Conservation (phyloP, 176 grass and related monocot genomes). For the Hsuehochloa calcarea region DNA sequence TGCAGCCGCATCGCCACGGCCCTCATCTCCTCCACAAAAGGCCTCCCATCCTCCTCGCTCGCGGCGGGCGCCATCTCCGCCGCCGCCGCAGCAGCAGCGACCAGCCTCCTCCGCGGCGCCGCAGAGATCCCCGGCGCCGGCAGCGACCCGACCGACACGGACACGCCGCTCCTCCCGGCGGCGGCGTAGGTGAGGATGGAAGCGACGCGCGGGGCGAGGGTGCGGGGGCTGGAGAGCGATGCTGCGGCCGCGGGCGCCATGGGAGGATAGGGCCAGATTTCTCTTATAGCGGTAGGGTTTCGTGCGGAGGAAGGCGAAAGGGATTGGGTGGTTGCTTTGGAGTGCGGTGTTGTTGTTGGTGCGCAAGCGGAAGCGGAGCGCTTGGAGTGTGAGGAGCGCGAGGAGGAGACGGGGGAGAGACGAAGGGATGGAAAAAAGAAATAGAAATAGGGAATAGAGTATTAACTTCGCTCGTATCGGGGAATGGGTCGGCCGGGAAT, state of each 20-base stretch:
- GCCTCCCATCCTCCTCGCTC: constrained; percentile 38
- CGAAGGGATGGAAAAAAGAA: not conserved
- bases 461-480: not conserved
- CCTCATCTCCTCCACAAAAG: constrained; percentile 96
- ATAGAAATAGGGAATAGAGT: constrained; percentile 4
- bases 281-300: constrained; percentile 34
- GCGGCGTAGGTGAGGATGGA: not conserved
- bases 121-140: not conserved
- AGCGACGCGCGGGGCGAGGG: not conserved
- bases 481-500: constrained; percentile 14
- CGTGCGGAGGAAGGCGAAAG: constrained; percentile 20
- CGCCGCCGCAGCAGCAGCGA: constrained; percentile 32
- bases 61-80: constrained; percentile 52
- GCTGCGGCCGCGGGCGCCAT: constrained; percentile 44
- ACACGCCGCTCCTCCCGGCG: not conserved
- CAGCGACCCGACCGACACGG: not conserved
- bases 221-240: constrained; percentile 12
- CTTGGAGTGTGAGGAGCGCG: not conserved
- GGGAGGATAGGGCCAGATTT: not conserved
- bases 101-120: constrained; percentile 26
- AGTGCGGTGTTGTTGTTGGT: constrained; percentile 32
- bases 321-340: constrained; percentile 22
- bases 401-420: not conserved
- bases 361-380: not conserved
- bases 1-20: constrained; percentile 84